Percentiles rank a stretch among this genome's conserved stretches.
Evolutionary conservation across 2,329 filamentous ascomycete species (phyloP).

Genomic region (Endoconidiophora laricicola): DNA sequence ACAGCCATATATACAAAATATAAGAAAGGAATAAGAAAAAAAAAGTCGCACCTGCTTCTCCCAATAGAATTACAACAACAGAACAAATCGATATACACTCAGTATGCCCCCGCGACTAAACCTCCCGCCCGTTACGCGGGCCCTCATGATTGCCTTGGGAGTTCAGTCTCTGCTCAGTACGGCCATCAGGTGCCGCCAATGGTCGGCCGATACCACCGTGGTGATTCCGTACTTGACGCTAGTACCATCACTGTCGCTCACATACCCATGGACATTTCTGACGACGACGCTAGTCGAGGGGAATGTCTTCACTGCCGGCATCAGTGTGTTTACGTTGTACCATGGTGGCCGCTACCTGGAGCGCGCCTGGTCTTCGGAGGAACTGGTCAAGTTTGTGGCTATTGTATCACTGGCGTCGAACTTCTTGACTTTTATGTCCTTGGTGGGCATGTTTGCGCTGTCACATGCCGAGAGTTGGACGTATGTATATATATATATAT

Average conservation of each 20-base stretch:
- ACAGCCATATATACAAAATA: too few species aligned
- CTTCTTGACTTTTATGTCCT: slow-evolving; percentile 51
- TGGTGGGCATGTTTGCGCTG: slow-evolving; percentile 57
- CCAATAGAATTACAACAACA: too few species aligned
- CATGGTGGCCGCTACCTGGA: slow-evolving; percentile 92
- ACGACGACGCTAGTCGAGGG: slow-evolving; percentile 80
- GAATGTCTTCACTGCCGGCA: slow-evolving; percentile 70
- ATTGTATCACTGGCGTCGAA: slow-evolving; percentile 70
- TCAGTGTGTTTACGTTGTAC: slow-evolving; percentile 66
- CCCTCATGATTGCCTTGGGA: slow-evolving; percentile 57
- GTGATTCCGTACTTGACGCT: slow-evolving; percentile 77
- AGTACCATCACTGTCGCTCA: slow-evolving; percentile 64
- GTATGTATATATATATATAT: slow-evolving; percentile 30
- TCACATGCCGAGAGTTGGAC: slow-evolving; percentile 50
- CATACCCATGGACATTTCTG: slow-evolving; percentile 87
- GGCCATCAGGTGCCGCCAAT: slow-evolving; percentile 56
- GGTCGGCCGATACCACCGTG: slow-evolving; percentile 44
- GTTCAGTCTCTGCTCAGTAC: slow-evolving; percentile 71
- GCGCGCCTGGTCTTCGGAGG: slow-evolving; percentile 81
- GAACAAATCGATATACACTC: slow-evolving; percentile 14
- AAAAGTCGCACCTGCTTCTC: too few species aligned
- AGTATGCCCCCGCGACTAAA: slow-evolving; percentile 72
- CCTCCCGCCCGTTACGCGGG: slow-evolving; percentile 78
- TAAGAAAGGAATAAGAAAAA: too few species aligned
- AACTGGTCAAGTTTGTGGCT: slow-evolving; percentile 80